Evolutionary conservation across 306 rosid species (phyloP).

Genomic region (Psophocarpus tetragonolobus): DNA sequence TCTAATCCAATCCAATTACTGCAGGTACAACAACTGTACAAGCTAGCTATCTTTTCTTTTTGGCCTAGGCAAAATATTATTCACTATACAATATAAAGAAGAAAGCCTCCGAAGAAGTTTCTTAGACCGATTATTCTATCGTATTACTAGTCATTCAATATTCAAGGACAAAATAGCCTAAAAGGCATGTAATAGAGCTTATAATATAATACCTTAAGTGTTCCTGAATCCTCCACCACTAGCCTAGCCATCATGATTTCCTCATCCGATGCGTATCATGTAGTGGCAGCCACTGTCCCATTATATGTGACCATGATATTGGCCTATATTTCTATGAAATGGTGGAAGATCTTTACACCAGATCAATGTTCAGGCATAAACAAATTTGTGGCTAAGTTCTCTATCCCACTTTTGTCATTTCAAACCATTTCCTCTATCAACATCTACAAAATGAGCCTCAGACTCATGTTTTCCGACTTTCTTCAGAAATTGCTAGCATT

Average conservation of each 20-base stretch:
- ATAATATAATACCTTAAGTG: slow-evolving; percentile 23
- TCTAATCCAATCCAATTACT: background rate
- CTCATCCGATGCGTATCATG: slow-evolving; percentile 59
- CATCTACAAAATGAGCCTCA: slow-evolving; percentile 74
- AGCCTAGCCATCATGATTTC: slow-evolving; percentile 60
- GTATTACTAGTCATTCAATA: slow-evolving; percentile 36
- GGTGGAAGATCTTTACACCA: slow-evolving; percentile 93
- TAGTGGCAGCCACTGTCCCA: slow-evolving; percentile 74
- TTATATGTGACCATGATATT: slow-evolving; percentile 76
- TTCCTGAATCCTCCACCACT: slow-evolving; percentile 32
- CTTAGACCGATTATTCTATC: slow-evolving; percentile 39
- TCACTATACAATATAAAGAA: slow-evolving; percentile 8
- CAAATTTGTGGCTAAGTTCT: slow-evolving; percentile 88
- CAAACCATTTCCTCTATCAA: slow-evolving; percentile 73
- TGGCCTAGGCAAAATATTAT: background rate
- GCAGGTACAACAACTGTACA: background rate
- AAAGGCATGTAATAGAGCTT: slow-evolving; percentile 43
- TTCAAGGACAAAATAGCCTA: slow-evolving; percentile 41
- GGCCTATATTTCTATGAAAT: slow-evolving; percentile 75
- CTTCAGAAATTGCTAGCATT: slow-evolving; percentile 71
- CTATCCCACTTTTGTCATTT: slow-evolving; percentile 86
- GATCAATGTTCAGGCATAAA: slow-evolving; percentile 95
- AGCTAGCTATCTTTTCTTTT: background rate
- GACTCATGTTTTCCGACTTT: slow-evolving; percentile 63
- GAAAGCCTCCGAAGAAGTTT: slow-evolving; percentile 58